Conservation (phyloP, 169 alveolate genomes). For the Babesia bigemina region DNA sequence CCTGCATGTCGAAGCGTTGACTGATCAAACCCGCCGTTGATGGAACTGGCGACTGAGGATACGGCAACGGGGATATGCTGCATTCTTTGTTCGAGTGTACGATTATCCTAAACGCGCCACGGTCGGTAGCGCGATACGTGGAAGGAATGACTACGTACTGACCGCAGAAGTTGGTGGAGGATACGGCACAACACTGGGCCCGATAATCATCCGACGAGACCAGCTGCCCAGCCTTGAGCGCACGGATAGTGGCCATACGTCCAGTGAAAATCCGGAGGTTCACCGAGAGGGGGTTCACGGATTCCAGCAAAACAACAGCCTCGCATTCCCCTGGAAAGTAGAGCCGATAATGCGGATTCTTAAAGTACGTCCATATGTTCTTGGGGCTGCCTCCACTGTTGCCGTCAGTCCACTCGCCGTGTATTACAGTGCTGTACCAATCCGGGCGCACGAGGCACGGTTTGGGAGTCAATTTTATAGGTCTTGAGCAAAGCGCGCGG, state of each 20-base stretch:
- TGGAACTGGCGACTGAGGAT: background rate
- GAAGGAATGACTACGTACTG: constrained; percentile 73
- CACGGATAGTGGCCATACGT: constrained; percentile 75
- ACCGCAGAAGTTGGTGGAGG: constrained; percentile 61
- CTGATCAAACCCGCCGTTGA: background rate
- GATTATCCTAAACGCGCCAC: constrained; percentile 24
- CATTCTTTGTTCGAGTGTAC: constrained; percentile 7
- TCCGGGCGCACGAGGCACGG: constrained; percentile 29
- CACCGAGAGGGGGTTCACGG: constrained; percentile 76
- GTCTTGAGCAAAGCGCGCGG: constrained; percentile 26
- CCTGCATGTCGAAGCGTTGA: constrained; percentile 1
- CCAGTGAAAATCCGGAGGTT: constrained; percentile 79
- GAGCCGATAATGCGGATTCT: constrained; percentile 79
- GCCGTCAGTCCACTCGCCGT: constrained; percentile 70
- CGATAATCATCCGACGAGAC: constrained; percentile 77
- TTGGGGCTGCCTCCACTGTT: constrained; percentile 82
- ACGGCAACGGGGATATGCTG: constrained; percentile 11
- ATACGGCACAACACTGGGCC: constrained; percentile 76
- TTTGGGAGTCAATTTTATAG: background rate
- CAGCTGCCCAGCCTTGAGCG: constrained; percentile 73
- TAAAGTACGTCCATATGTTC: constrained; percentile 76
- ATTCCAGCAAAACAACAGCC: constrained; percentile 72
- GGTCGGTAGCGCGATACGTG: constrained; percentile 30
- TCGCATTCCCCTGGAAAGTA: constrained; percentile 62
- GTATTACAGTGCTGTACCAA: constrained; percentile 38